Base-by-base conservation (phyloP, 225 moss, liverwort and hornwort species). In the Takakia lepidozioides region DNA sequence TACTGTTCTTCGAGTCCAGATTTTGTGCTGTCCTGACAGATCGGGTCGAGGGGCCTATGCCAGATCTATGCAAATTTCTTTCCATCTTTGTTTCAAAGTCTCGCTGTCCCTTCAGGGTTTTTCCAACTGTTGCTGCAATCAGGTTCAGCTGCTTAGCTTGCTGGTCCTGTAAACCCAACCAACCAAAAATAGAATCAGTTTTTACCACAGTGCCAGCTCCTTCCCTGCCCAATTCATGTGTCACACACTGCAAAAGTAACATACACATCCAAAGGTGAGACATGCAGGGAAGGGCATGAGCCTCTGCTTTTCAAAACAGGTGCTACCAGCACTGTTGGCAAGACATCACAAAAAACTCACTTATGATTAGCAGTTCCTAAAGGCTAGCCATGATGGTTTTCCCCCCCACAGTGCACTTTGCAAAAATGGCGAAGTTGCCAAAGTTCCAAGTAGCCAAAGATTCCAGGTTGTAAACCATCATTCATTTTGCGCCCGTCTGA, bases 111-210 rank as follows among this genome's bases (percentile, higher is more conserved):
- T 60, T 67, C 42, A 56, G 58, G 2, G 71, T 68, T 60, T 71
- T 84, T 18, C 66, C 67, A 46, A 90, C 49, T 50, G 60, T 75
- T 1, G 77, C 13, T 14, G 76, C 66, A 42, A 98, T 64, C 43
- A 98, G 84, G 19, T 75, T 58, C 34, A 98, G 69, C 57, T 87
- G 90, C 49, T 90, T 98, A 38, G 42, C 80, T 83, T 98, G 95
- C 51, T 85, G 87, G 40, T 76, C 87, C 95, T 98, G 87, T 42
- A 29, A 36, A 19, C 20, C 11, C 2, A 49, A 27, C 42, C 19
- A 16, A 23, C 18, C 21, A 15, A 54, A 3, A 39, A 15, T 9
- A n/a, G 29, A 24, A 23, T 17, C 5, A n/a, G 20, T 16, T 26
- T 40, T 10, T 16, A 10, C 16, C 17, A 17, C 29, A 17, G n/a